Conservation (phyloP, 257 asterid species). For the Gardenia jasminoides region DNA sequence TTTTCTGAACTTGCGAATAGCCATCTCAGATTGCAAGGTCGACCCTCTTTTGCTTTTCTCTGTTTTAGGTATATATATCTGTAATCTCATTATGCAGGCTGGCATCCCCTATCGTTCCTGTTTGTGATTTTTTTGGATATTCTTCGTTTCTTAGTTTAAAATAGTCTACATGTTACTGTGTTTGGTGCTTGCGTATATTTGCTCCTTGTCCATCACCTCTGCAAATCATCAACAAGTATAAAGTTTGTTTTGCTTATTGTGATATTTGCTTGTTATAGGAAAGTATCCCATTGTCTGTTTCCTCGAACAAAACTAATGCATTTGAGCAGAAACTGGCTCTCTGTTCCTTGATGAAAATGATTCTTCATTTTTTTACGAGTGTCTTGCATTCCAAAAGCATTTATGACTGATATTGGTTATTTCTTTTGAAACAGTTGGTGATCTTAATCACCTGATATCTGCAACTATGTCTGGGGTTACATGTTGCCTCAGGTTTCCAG, state of each 20-base stretch:
- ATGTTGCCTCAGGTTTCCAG: conserved; percentile 51
- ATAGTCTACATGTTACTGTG: background rate
- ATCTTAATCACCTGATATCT: conserved; percentile 49
- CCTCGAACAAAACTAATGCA: background rate
- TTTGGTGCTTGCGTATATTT: too few species aligned
- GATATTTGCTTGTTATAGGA: background rate
- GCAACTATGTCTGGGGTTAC: conserved; percentile 56
- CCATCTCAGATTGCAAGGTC: background rate
- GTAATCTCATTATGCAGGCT: background rate
- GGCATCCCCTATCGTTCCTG: background rate
- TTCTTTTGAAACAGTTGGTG: conserved; percentile 40
- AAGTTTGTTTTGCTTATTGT: background rate
- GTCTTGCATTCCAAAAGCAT: too few species aligned
- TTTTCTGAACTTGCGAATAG: background rate
- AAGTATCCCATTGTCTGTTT: background rate
- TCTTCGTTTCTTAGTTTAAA: background rate
- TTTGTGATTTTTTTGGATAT: background rate
- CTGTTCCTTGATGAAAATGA: too few species aligned
- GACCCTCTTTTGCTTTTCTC: background rate
- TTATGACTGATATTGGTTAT: background rate
- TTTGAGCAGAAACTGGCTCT: background rate
- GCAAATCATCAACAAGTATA: background rate
- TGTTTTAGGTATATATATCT: background rate
- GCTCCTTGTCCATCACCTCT: background rate
- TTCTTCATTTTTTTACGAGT: too few species aligned